Evolutionary conservation across 495 filamentous ascomycete genomes (phyloP).

Genomic region (Bryoglossum gracile): DNA sequence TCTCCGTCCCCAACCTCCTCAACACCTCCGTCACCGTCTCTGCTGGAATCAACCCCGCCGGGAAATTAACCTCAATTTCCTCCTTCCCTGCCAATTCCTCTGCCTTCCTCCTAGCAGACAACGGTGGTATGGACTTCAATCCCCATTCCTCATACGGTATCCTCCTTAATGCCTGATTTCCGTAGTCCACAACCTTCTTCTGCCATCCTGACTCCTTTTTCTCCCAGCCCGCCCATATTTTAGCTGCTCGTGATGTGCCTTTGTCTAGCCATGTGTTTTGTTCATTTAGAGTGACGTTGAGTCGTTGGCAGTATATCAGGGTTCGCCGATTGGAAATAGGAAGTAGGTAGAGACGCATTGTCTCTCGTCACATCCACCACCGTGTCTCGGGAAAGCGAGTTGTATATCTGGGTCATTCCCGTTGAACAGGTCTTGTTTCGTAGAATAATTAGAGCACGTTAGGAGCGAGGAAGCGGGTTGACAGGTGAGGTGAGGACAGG

Average conservation of each 20-base stretch:
- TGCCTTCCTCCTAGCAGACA: constrained; percentile 57
- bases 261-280: constrained; percentile 54
- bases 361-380: neutral
- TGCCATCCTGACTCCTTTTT: constrained; percentile 79
- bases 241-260: constrained; percentile 57
- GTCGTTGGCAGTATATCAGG: constrained; percentile 85
- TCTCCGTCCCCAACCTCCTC: constrained; percentile 62
- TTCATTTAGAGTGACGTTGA: constrained; percentile 39
- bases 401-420: constrained; percentile 13
- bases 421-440: neutral
- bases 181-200: constrained; percentile 73
- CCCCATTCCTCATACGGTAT: constrained; percentile 98
- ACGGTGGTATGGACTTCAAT: constrained; percentile 84
- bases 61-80: constrained; percentile 72
- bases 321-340: constrained; percentile 86
- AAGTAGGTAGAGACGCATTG: constrained; percentile 91
- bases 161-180: constrained; percentile 74
- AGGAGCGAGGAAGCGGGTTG: constrained; percentile 48
- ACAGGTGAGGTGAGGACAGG: too few species aligned
- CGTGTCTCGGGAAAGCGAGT: neutral
- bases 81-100: constrained; percentile 56
- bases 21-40: constrained; percentile 55
- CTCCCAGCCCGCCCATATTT: constrained; percentile 83
- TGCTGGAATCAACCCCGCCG: constrained; percentile 55
- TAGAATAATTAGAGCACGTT: too few species aligned